phyloP scores from a whole-genome alignment of 2,329 filamentous ascomycete genomes.

The Monilinia polystroma region DNA sequence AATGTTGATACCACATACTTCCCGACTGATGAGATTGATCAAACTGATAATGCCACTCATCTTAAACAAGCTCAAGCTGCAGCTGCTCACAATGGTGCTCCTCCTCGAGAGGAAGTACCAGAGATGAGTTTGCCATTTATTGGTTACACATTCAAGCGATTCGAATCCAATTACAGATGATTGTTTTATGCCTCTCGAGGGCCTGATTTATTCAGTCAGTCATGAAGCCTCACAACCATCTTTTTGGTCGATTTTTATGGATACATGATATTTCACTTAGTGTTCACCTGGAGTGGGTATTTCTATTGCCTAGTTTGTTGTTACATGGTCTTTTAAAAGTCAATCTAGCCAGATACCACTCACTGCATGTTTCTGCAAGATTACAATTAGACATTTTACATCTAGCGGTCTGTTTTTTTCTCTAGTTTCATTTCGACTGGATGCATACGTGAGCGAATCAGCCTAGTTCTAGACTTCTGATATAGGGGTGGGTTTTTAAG shows the following conservation, averaged over 20 bases:
- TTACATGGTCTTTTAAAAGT: conserved; percentile 8
- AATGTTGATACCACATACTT: conserved; percentile 98
- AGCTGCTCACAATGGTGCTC: conserved; percentile 52
- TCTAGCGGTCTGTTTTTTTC: conserved; percentile 12
- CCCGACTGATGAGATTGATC: conserved; percentile 96
- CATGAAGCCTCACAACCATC: not conserved
- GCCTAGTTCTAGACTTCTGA: conserved; percentile 20
- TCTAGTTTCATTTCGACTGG: conserved; percentile 13
- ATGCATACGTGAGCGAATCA: conserved; percentile 20
- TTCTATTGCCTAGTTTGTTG: conserved; percentile 6
- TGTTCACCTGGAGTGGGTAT: conserved; percentile 13
- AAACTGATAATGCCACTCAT: conserved; percentile 87
- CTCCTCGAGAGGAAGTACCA: conserved; percentile 71
- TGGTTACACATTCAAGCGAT: conserved; percentile 97
- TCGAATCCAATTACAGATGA: conserved; percentile 69
- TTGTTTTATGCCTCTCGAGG: conserved; percentile 17
- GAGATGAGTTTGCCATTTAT: conserved; percentile 97
- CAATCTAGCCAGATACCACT: conserved; percentile 19
- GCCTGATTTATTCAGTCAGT: not conserved
- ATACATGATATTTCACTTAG: not conserved
- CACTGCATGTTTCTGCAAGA: conserved; percentile 14
- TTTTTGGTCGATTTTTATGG: not conserved
- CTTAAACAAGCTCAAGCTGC: conserved; percentile 67
- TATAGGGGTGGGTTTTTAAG: conserved; percentile 21
- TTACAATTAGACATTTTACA: conserved; percentile 18